These are phyloP conservation scores for Colletotrichum trifolii DNA, from an alignment of 2,329 filamentous ascomycete genomes.

Conservation along the genomic window DNA sequence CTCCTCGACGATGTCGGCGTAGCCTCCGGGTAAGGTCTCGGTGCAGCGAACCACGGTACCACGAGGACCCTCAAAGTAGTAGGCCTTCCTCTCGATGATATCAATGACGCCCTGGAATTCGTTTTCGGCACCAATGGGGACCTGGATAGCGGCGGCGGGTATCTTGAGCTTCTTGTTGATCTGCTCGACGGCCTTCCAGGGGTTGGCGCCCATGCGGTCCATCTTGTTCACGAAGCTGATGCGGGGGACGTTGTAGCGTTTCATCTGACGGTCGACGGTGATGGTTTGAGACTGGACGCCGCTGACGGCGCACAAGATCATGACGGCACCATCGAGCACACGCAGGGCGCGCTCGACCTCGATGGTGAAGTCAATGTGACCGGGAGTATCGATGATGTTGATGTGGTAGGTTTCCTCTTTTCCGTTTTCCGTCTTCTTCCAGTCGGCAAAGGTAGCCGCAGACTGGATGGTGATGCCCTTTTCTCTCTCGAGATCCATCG, in stretches of 20 bases:
- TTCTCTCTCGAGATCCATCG: slow-evolving; percentile 97
- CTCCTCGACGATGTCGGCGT: slow-evolving; percentile 81
- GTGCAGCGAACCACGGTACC: slow-evolving; percentile 81
- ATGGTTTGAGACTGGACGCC: slow-evolving; percentile 98
- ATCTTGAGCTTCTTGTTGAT: slow-evolving; percentile 97
- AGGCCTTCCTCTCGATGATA: slow-evolving; percentile 88
- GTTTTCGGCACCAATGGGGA: slow-evolving; percentile 93
- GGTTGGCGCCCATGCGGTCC: slow-evolving; percentile 98
- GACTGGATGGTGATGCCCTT: slow-evolving; percentile 99
- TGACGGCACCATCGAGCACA: slow-evolving; percentile 95
- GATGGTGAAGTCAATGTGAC: slow-evolving; percentile 99
- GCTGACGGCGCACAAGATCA: slow-evolving; percentile 98
- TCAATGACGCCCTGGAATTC: slow-evolving; percentile 94
- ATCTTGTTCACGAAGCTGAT: slow-evolving; percentile 99
- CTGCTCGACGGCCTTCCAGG: slow-evolving; percentile 96
- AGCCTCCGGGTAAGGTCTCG: slow-evolving; percentile 84
- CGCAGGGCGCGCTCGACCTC: slow-evolving; percentile 96
- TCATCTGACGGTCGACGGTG: slow-evolving; percentile 98
- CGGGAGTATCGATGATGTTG: slow-evolving; percentile 98
- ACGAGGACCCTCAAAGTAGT: slow-evolving; percentile 88
- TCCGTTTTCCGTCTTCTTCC: slow-evolving; percentile 86
- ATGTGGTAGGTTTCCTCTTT: slow-evolving; percentile 94
- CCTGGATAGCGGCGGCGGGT: slow-evolving; percentile 90
- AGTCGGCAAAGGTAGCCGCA: slow-evolving; percentile 97
- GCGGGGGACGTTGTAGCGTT: slow-evolving; percentile 94